Percentiles rank a stretch among this genome's conserved stretches.
Evolutionary conservation across 257 asterid species (phyloP).

Genomic region (Capsicum rhomboideum): DNA sequence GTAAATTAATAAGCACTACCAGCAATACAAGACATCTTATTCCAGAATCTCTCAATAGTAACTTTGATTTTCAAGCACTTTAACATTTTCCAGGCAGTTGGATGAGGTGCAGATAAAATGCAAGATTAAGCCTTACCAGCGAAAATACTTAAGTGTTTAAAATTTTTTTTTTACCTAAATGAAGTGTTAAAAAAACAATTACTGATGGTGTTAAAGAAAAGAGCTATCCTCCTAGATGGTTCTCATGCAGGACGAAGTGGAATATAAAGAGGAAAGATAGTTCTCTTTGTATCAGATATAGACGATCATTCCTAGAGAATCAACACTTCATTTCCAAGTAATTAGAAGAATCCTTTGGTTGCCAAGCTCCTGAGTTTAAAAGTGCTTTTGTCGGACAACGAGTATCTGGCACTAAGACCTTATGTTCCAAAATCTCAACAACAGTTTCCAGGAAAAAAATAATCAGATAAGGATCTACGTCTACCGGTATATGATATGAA

Average conservation of each 20-base stretch:
- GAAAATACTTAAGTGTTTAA: neutral
- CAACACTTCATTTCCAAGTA: neutral
- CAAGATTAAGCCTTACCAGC: neutral
- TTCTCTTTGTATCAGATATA: neutral
- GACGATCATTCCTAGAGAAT: neutral
- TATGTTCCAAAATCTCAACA: neutral
- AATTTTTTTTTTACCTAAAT: neutral
- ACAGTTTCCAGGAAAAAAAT: neutral
- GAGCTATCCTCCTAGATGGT: neutral
- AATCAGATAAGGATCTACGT: neutral
- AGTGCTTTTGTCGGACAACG: neutral
- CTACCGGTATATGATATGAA: neutral
- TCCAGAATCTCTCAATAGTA: neutral
- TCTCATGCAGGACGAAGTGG: neutral
- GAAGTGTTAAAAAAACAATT: neutral
- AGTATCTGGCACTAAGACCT: neutral
- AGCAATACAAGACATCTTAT: neutral
- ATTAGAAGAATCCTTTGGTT: neutral
- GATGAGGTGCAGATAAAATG: neutral
- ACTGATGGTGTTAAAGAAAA: neutral
- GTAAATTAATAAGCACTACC: neutral
- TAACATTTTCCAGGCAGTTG: neutral
- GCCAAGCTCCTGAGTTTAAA: neutral
- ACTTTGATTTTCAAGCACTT: neutral
- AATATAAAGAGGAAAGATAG: neutral